A percentile compares a stretch with the other conserved stretches of the same genome.
phyloP scores from a whole-genome alignment of 352 stramenopile species.

The Phytophthora brassicae region DNA sequence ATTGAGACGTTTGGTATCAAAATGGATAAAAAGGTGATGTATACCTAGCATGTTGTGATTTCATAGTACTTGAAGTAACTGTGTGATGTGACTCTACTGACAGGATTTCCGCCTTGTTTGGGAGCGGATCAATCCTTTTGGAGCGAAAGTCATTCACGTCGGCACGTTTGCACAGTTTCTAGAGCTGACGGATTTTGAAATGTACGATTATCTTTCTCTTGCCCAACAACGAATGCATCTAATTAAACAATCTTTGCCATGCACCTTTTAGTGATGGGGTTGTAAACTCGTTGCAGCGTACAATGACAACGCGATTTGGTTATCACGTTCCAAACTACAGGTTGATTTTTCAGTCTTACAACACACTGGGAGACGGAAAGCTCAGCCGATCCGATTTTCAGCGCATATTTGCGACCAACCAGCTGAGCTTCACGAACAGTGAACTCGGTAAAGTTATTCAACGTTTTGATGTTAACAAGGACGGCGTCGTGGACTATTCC shows the following conservation, averaged over 20 bases:
- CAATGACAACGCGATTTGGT: constrained; percentile 64
- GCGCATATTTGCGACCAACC: constrained; percentile 63
- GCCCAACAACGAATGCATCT: background rate
- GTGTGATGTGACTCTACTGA: background rate
- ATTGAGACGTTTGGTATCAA: constrained; percentile 77
- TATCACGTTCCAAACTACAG: constrained; percentile 72
- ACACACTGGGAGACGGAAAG: constrained; percentile 63
- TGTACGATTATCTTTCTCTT: constrained; percentile 38
- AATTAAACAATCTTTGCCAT: background rate
- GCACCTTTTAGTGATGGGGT: constrained; percentile 54
- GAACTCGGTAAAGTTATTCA: constrained; percentile 83
- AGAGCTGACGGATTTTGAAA: constrained; percentile 75
- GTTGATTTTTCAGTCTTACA: constrained; percentile 79
- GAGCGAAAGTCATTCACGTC: constrained; percentile 57
- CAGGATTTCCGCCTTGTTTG: constrained; percentile 69
- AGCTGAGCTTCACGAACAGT: constrained; percentile 69
- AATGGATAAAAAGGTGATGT: constrained; percentile 68
- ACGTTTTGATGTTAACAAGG: constrained; percentile 75
- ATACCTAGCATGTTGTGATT: background rate
- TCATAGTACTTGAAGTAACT: constrained; percentile 1
- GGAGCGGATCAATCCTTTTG: constrained; percentile 70
- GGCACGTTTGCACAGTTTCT: constrained; percentile 64
- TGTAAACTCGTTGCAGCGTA: constrained; percentile 60
- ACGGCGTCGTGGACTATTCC: constrained; percentile 75
- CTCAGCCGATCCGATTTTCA: constrained; percentile 75